Conservation (phyloP, 75 land plant genomes). For the Sequoiadendron giganteum region DNA sequence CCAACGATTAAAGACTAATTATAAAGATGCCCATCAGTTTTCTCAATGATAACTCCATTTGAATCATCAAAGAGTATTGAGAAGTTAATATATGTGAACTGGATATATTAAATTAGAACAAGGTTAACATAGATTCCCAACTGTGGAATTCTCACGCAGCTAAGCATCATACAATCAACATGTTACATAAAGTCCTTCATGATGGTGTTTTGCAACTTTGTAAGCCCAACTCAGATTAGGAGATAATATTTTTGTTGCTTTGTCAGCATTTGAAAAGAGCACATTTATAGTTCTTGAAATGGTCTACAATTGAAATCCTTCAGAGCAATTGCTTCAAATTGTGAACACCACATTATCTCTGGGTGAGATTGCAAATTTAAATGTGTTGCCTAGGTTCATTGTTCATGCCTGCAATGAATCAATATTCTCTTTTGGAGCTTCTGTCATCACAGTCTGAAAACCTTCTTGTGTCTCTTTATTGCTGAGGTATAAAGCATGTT, state of each 20-base stretch:
- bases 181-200: neutral
- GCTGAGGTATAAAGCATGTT: slow-evolving; percentile 38
- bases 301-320: neutral
- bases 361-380: neutral
- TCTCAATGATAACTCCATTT: neutral
- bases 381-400: neutral
- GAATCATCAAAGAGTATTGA: neutral
- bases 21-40: no score
- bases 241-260: neutral
- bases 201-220: neutral
- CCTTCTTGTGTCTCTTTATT: neutral
- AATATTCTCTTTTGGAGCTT: neutral
- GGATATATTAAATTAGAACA: neutral
- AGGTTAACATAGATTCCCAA: neutral
- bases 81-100: neutral
- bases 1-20: no score
- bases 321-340: neutral
- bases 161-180: neutral
- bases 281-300: neutral
- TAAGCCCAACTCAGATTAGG: neutral
- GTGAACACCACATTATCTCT: neutral
- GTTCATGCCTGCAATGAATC: neutral
- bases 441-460: neutral
- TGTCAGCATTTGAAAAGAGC: neutral
- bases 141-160: neutral